A percentile compares a stretch with the other conserved stretches of the same genome.
These are phyloP conservation scores for Carex pumila DNA, from an alignment of 176 grass and related monocot species.

Conservation along the genomic window DNA sequence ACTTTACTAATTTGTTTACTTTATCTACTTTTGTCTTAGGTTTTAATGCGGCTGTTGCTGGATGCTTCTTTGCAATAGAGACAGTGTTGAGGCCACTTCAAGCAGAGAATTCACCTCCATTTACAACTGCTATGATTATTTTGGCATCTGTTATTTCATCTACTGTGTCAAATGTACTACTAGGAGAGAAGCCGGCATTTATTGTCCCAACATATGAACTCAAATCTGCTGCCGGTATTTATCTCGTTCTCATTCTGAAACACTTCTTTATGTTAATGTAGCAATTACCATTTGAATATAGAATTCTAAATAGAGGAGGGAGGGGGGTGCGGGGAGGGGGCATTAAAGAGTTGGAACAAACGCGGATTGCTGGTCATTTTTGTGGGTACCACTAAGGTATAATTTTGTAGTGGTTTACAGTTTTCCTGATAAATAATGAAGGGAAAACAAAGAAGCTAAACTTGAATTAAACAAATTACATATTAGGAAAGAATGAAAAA, in stretches of 20 bases:
- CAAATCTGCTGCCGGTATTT: conserved; percentile 99
- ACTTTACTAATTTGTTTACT: neutral
- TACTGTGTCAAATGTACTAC: conserved; percentile 89
- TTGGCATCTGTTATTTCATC: conserved; percentile 98
- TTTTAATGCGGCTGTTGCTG: conserved; percentile 96
- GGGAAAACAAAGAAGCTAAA: neutral
- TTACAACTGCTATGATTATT: conserved; percentile 98
- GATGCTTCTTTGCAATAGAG: conserved; percentile 97
- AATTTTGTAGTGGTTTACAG: neutral
- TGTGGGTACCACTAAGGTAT: neutral
- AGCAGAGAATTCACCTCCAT: conserved; percentile 96
- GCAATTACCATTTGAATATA: conserved; percentile 9
- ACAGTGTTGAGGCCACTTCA: conserved; percentile 91
- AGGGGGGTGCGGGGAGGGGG: neutral
- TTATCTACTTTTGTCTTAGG: conserved; percentile 37
- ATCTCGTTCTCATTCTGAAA: conserved; percentile 69
- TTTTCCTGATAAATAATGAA: neutral
- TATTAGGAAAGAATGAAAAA: neutral
- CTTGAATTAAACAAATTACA: neutral
- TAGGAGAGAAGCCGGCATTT: conserved; percentile 90
- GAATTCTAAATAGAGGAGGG: neutral
- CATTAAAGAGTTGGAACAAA: neutral
- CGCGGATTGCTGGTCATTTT: neutral
- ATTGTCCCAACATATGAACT: conserved; percentile 97
- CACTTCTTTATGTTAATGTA: conserved; percentile 43